These are phyloP conservation scores for Metarhizium anisopliae DNA, from an alignment of 2,329 filamentous ascomycete species.

Conservation along the genomic window DNA sequence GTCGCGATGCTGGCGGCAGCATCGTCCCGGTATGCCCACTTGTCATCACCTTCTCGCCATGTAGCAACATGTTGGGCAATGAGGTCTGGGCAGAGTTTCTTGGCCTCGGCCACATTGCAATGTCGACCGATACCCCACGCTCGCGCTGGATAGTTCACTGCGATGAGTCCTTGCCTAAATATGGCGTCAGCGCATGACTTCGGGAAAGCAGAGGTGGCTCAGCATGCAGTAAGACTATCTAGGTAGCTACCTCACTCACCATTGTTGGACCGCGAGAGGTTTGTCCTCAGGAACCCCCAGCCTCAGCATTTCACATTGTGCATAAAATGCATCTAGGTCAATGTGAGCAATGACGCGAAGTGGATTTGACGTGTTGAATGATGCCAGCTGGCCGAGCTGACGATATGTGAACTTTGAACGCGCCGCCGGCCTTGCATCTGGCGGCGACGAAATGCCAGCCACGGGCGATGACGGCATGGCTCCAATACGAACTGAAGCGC, in stretches of 20 bases:
- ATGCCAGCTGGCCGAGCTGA: conserved; percentile 67
- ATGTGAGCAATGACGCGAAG: conserved; percentile 84
- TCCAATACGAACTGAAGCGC: neutral
- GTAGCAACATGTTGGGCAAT: conserved; percentile 90
- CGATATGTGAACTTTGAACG: conserved; percentile 77
- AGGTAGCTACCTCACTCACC: conserved; percentile 35
- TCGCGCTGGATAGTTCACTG: conserved; percentile 89
- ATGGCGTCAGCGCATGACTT: conserved; percentile 4
- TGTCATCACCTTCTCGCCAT: conserved; percentile 84
- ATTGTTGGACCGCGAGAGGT: conserved; percentile 90
- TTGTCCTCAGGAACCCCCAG: conserved; percentile 64
- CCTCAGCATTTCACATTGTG: conserved; percentile 90
- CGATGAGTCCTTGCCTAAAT: conserved; percentile 76
- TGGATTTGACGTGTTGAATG: conserved; percentile 63
- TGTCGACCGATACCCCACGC: conserved; percentile 71
- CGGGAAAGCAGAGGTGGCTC: neutral
- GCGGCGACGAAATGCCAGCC: conserved; percentile 17
- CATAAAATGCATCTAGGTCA: conserved; percentile 96
- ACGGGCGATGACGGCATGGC: conserved; percentile 4
- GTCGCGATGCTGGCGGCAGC: conserved; percentile 70
- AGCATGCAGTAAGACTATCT: neutral
- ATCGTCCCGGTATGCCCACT: conserved; percentile 84
- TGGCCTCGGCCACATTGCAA: conserved; percentile 71
- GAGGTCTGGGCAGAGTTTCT: conserved; percentile 75
- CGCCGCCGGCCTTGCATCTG: conserved; percentile 15